phyloP scores from a whole-genome alignment of 176 grass and related monocot species.

The Aegilops longissima region DNA sequence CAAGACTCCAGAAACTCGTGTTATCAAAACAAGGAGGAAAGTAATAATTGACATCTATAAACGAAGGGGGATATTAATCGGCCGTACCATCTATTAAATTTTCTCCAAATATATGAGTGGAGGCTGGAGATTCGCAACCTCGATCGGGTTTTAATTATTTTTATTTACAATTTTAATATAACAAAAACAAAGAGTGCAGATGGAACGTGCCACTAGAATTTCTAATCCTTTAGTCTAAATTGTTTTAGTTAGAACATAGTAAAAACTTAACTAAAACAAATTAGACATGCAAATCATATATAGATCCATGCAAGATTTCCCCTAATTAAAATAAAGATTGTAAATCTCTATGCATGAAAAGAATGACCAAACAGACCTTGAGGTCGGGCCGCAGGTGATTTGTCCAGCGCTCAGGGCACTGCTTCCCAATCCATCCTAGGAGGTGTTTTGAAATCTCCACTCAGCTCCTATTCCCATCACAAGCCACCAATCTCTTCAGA shows the following conservation, averaged over 20 bases:
- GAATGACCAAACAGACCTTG: constrained; percentile 41
- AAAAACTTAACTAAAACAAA: no score
- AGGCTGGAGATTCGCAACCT: neutral
- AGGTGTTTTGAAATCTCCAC: constrained; percentile 51
- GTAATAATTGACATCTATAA: neutral
- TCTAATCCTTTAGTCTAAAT: neutral
- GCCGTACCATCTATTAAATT: neutral
- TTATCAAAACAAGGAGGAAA: neutral
- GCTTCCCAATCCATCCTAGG: constrained; percentile 67
- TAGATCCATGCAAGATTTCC: neutral
- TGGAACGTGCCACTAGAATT: neutral
- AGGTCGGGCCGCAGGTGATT: constrained; percentile 67
- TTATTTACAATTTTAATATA: neutral
- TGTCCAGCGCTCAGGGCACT: constrained; percentile 81
- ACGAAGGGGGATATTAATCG: neutral
- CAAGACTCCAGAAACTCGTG: neutral
- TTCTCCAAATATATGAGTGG: no score
- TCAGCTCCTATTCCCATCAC: constrained; percentile 56
- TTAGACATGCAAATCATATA: neutral
- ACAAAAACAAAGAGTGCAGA: neutral
- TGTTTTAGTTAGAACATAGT: no score
- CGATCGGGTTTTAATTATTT: neutral
- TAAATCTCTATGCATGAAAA: neutral
- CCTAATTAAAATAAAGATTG: neutral
- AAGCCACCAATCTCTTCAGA: constrained; percentile 44